These are phyloP conservation scores for Chionographis japonica DNA, from an alignment of 106 monocot species.

Conservation along the genomic window DNA sequence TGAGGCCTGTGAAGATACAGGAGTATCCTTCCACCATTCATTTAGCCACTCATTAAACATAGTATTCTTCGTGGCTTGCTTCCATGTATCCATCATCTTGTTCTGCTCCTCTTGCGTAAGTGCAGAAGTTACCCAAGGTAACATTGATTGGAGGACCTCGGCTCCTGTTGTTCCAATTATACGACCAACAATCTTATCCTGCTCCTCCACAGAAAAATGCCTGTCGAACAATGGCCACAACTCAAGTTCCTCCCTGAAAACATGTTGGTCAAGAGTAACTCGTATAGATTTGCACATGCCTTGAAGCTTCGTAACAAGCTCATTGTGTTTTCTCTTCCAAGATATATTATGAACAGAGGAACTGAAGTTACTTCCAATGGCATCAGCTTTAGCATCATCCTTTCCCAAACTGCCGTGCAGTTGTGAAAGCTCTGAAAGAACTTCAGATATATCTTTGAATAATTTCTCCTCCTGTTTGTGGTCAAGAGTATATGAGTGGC, in stretches of 20 bases:
- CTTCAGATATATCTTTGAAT: slow-evolving; percentile 81
- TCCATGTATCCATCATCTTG: slow-evolving; percentile 97
- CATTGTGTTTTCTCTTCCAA: slow-evolving; percentile 60
- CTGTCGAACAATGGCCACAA: slow-evolving; percentile 97
- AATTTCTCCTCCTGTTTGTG: slow-evolving; percentile 98
- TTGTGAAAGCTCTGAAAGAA: slow-evolving; percentile 71
- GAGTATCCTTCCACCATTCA: slow-evolving; percentile 86
- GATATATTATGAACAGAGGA: slow-evolving; percentile 13
- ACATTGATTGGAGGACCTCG: slow-evolving; percentile 95
- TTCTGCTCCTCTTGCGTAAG: slow-evolving; percentile 95
- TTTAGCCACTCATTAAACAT: slow-evolving; percentile 99
- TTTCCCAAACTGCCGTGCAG: slow-evolving; percentile 39
- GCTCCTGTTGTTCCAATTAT: slow-evolving; percentile 99
- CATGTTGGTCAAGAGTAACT: slow-evolving; percentile 92
- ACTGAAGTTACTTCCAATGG: slow-evolving; percentile 1
- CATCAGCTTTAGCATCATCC: slow-evolving; percentile 7
- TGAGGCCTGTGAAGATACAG: slow-evolving; percentile 33
- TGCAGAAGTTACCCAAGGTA: slow-evolving; percentile 98
- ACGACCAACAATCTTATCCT: slow-evolving; percentile 92
- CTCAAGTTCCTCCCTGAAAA: slow-evolving; percentile 93
- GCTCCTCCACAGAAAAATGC: slow-evolving; percentile 95
- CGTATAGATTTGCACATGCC: slow-evolving; percentile 97
- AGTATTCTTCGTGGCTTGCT: slow-evolving; percentile 89
- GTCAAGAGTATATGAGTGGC: slow-evolving; percentile 95
- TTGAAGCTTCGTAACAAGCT: slow-evolving; percentile 92